These are phyloP conservation scores for Trichosanthes truncata DNA, from an alignment of 306 rosid species.

Conservation along the genomic window DNA sequence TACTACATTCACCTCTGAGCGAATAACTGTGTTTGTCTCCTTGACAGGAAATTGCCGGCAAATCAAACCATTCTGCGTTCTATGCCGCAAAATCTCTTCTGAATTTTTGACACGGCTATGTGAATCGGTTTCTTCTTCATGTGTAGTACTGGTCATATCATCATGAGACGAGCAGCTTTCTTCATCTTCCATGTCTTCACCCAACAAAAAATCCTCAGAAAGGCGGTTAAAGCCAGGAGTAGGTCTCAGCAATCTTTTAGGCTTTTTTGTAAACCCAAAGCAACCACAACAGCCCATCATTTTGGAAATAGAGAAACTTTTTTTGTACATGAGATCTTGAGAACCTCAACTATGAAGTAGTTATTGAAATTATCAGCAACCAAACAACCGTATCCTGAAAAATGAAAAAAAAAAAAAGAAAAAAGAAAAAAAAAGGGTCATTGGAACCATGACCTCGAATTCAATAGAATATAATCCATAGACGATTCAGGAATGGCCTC, in stretches of 20 bases:
- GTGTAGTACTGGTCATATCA: conserved; percentile 28
- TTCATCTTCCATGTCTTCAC: conserved; percentile 54
- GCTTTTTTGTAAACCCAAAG: conserved; percentile 59
- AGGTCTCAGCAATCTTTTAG: conserved; percentile 21
- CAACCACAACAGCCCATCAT: conserved; percentile 82
- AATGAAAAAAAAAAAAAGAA: conserved; percentile 10
- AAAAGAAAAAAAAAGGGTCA: background rate
- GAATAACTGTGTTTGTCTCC: conserved; percentile 60
- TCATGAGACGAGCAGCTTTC: conserved; percentile 42
- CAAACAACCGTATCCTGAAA: conserved; percentile 17
- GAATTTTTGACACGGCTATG: conserved; percentile 47
- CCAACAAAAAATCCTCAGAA: conserved; percentile 52
- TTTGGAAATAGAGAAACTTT: conserved; percentile 34
- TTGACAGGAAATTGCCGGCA: conserved; percentile 90
- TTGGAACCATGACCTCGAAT: conserved; percentile 17
- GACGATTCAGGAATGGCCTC: background rate
- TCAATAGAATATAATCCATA: conserved; percentile 7
- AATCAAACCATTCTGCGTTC: conserved; percentile 59
- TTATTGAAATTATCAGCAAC: conserved; percentile 26
- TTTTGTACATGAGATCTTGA: conserved; percentile 33
- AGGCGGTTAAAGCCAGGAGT: conserved; percentile 26
- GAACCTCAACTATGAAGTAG: conserved; percentile 24
- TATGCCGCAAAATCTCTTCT: conserved; percentile 61
- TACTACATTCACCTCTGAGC: conserved; percentile 52
- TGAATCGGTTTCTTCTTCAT: conserved; percentile 48